Evolutionary conservation across 2,329 filamentous ascomycete genomes (phyloP).

Genomic region (Phialophora verrucosa): DNA sequence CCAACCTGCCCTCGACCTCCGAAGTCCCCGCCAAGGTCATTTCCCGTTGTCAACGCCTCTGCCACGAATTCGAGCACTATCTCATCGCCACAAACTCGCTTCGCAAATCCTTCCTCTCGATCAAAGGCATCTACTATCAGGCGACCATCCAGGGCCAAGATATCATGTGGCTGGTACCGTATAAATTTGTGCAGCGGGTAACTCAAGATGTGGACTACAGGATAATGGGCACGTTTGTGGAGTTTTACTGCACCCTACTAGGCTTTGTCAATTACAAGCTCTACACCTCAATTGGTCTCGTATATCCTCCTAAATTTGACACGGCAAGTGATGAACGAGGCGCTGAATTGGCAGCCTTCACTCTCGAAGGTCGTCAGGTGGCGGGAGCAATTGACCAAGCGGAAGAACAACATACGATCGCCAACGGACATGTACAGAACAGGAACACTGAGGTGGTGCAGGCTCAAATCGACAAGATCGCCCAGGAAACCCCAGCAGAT

Average conservation of each 20-base stretch:
- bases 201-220: slow-evolving; percentile 95
- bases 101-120: slow-evolving; percentile 94
- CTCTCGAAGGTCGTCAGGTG: slow-evolving; percentile 75
- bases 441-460: slow-evolving; percentile 71
- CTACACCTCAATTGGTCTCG: slow-evolving; percentile 87
- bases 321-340: slow-evolving; percentile 83
- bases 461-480: slow-evolving; percentile 66
- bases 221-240: slow-evolving; percentile 98
- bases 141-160: slow-evolving; percentile 97
- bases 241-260: slow-evolving; percentile 96
- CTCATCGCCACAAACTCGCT: slow-evolving; percentile 89
- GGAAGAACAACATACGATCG: slow-evolving; percentile 60
- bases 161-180: slow-evolving; percentile 94
- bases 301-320: slow-evolving; percentile 96
- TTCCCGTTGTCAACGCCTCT: slow-evolving; percentile 88
- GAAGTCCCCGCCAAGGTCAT: slow-evolving; percentile 95
- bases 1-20: slow-evolving; percentile 88
- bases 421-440: slow-evolving; percentile 55
- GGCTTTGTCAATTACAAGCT: slow-evolving; percentile 96
- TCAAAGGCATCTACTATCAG: slow-evolving; percentile 99
- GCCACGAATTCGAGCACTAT: slow-evolving; percentile 97
- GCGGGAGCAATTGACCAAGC: slow-evolving; percentile 56
- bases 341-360: slow-evolving; percentile 89
- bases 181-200: slow-evolving; percentile 95
- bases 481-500: slow-evolving; percentile 50